These are phyloP conservation scores for Barnettozyma hawaiiensis DNA, from an alignment of 1,139 yeast species.

Conservation along the genomic window DNA sequence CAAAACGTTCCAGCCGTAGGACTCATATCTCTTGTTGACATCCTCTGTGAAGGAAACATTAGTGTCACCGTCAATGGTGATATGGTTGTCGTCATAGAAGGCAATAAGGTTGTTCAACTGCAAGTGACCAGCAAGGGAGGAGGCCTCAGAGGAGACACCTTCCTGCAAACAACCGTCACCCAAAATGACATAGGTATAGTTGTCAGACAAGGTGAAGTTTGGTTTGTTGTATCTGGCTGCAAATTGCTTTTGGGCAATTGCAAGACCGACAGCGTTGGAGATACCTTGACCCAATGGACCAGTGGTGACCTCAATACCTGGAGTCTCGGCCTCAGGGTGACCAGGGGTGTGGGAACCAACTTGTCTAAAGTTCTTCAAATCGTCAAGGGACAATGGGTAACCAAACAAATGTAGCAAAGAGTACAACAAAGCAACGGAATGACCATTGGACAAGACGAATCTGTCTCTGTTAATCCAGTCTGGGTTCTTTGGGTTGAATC, in stretches of 20 bases:
- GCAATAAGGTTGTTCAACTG: constrained; percentile 91
- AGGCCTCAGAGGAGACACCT: constrained; percentile 95
- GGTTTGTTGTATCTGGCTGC: constrained; percentile 96
- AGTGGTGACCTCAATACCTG: constrained; percentile 96
- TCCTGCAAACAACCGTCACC: constrained; percentile 99
- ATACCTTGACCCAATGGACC: constrained; percentile 99
- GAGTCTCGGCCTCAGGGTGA: constrained; percentile 81
- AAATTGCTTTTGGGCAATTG: constrained; percentile 87
- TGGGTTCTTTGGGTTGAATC: constrained; percentile 86
- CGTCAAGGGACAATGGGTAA: constrained; percentile 75
- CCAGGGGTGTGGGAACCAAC: constrained; percentile 92
- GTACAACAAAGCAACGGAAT: constrained; percentile 90
- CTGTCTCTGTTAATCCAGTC: constrained; percentile 94
- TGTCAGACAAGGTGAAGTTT: constrained; percentile 62
- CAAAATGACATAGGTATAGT: constrained; percentile 71
- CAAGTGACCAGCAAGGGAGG: constrained; percentile 94
- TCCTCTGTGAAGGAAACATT: constrained; percentile 92
- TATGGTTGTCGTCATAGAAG: constrained; percentile 95
- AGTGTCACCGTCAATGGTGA: constrained; percentile 95
- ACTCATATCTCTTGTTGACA: constrained; percentile 76
- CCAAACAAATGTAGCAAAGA: constrained; percentile 83
- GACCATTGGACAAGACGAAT: constrained; percentile 94
- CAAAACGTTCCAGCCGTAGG: constrained; percentile 93
- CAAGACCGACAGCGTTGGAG: constrained; percentile 94
- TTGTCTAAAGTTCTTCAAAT: constrained; percentile 89